Evolutionary conservation across 2,329 filamentous ascomycete species (phyloP).

Genomic region (Exophiala calicioides): DNA sequence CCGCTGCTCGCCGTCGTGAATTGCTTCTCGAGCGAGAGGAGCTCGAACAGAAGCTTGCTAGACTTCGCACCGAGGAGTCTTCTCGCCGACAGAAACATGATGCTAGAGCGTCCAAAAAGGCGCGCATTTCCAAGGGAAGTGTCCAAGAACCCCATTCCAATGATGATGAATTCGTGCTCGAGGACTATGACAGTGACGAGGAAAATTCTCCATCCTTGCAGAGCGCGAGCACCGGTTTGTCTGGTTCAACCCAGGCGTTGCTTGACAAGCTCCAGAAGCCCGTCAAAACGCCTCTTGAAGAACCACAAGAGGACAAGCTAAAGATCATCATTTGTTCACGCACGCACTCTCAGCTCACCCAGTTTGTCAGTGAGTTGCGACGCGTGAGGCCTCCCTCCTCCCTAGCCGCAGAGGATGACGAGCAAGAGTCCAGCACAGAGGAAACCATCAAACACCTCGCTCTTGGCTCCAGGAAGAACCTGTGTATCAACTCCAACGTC

Average conservation of each 20-base stretch:
- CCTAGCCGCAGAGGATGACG: constrained; percentile 62
- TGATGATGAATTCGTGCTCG: constrained; percentile 72
- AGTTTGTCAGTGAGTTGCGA: constrained; percentile 80
- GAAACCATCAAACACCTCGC: constrained; percentile 71
- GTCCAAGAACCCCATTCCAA: constrained; percentile 36
- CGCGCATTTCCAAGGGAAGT: constrained; percentile 8
- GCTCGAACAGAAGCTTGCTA: constrained; percentile 60
- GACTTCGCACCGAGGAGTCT: constrained; percentile 19
- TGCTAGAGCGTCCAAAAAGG: constrained; percentile 16
- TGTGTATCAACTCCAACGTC: constrained; percentile 87
- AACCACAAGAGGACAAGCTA: constrained; percentile 63
- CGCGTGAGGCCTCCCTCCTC: constrained; percentile 76
- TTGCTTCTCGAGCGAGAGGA: constrained; percentile 68
- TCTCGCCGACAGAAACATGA: constrained; percentile 11
- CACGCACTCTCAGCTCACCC: constrained; percentile 87
- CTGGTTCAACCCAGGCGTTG: constrained; percentile 72
- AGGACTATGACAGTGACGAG: constrained; percentile 69
- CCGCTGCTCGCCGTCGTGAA: constrained; percentile 66
- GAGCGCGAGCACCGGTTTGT: constrained; percentile 54
- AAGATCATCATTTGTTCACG: constrained; percentile 93
- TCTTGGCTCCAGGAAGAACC: constrained; percentile 80
- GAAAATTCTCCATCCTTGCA: constrained; percentile 43
- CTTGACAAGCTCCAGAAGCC: constrained; percentile 66
- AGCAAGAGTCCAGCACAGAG: constrained; percentile 23
- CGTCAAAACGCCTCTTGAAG: constrained; percentile 41